Evolutionary conservation across 345 rosid species (phyloP).

Genomic region (Moringa oleifera): DNA sequence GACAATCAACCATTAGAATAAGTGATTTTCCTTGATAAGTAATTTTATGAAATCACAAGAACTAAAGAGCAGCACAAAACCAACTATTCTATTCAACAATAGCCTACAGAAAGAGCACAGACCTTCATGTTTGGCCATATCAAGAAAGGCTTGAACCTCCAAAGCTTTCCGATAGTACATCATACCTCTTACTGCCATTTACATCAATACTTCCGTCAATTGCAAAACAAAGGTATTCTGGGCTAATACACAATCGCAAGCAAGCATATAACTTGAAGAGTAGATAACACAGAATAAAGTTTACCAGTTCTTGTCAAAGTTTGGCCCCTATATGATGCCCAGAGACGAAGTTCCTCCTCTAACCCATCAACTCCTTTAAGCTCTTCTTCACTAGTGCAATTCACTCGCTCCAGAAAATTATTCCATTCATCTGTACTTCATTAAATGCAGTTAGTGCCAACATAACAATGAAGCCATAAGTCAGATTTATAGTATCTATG

Average conservation of each 20-base stretch:
- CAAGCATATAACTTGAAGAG: not conserved
- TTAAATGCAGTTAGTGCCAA: slow-evolving; percentile 6
- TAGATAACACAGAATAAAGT: slow-evolving; percentile 9
- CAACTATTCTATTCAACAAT: not conserved
- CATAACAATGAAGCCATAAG: not conserved
- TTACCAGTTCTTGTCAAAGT: slow-evolving; percentile 98
- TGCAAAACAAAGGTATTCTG: slow-evolving; percentile 7
- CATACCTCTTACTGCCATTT: slow-evolving; percentile 91
- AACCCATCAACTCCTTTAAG: slow-evolving; percentile 50
- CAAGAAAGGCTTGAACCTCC: slow-evolving; percentile 99
- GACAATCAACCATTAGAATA: not conserved
- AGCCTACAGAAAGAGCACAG: slow-evolving; percentile 11
- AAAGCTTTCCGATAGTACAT: slow-evolving; percentile 96
- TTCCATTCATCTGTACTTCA: slow-evolving; percentile 87
- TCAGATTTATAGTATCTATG: not conserved
- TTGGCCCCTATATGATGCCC: slow-evolving; percentile 99
- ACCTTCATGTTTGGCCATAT: slow-evolving; percentile 99
- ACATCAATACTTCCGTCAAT: slow-evolving; percentile 11
- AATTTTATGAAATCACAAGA: not conserved
- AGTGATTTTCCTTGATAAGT: not conserved
- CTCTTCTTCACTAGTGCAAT: slow-evolving; percentile 55
- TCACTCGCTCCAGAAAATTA: slow-evolving; percentile 83
- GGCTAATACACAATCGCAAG: not conserved
- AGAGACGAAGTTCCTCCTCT: slow-evolving; percentile 76
- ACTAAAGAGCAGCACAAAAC: not conserved